Evolutionary conservation across 2,329 filamentous ascomycete species (phyloP), one percentile per base, ranked within the genome.

Genomic region (Pseudogymnoascus sp.): DNA sequence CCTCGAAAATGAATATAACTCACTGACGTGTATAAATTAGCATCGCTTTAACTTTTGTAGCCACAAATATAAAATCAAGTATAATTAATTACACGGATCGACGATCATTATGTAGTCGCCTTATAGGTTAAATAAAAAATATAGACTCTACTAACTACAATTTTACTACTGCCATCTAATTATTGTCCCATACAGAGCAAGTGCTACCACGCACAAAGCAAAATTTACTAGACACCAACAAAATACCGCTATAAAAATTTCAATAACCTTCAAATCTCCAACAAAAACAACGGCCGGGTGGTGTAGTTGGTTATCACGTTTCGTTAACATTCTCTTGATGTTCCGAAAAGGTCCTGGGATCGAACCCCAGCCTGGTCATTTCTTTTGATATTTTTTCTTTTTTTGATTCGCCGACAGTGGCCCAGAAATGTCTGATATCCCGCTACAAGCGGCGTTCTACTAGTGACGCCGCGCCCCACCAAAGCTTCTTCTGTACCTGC

Each of bases 351-450:
- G 41, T 47, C 41, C 41, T 50, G 44, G 44, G 44, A 50, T 50
- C 44, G 44, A 50, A 50, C 44, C 44, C 44, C 44, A 50, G 44
- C 44, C 44, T 50, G 44, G 44, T 50, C 44, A 50, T 31, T 50
- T 50, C 24, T 50, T 50, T 50, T 50, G 24, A 54, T 54, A 31
- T 33, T 36, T 17, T 54, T 54, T 11, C 5, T 17, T 31, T 54
- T 54, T 54, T 54, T 54, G 15, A 54, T 54, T 54, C 47, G 47
- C 10, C 9, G 44, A 33, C 9, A 21, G 26, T 17, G 26, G 44
- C 13, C 41, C 41, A 50, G 24, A 50, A 50, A 50, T 50, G 41
- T 31, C 24, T 50, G 41, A 29, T 50, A 50, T 31, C 41, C 41
- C 41, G 24, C 41, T 31, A 13, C 41, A 47, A 47, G 2, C 40